Evolutionary conservation across 495 filamentous ascomycete genomes (phyloP).

Genomic region (Tetracladium setigerum): DNA sequence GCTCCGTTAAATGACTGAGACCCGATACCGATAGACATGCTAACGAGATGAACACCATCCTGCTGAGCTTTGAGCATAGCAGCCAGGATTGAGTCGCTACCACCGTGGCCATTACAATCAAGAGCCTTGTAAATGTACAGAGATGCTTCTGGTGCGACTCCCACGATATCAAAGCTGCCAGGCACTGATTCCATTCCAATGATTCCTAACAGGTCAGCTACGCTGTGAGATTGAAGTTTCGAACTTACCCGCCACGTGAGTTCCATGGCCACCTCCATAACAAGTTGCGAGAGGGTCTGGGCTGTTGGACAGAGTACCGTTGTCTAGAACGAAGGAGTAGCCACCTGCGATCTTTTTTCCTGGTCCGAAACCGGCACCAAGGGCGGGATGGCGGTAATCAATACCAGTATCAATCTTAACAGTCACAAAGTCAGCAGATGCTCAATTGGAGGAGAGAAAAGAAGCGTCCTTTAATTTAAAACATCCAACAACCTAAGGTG

Average conservation of each 20-base stretch:
- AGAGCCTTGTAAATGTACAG: slow-evolving; percentile 36
- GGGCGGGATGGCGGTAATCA: slow-evolving; percentile 40
- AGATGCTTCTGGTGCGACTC: slow-evolving; percentile 39
- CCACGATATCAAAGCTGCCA: slow-evolving; percentile 25
- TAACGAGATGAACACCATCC: slow-evolving; percentile 38
- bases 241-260: slow-evolving; percentile 28
- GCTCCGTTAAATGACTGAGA: slow-evolving; percentile 4
- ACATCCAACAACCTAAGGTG: too few relatives aligned
- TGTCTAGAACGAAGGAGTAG: slow-evolving; percentile 29
- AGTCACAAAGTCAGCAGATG: too few relatives aligned
- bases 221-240: background rate
- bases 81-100: slow-evolving; percentile 28
- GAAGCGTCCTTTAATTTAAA: too few relatives aligned
- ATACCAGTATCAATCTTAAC: slow-evolving; percentile 33
- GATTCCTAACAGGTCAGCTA: slow-evolving; percentile 15
- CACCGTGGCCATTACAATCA: slow-evolving; percentile 23
- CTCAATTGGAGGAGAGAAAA: too few relatives aligned
- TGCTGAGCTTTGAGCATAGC: slow-evolving; percentile 34
- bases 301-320: slow-evolving; percentile 8
- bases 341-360: slow-evolving; percentile 36
- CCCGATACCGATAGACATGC: slow-evolving; percentile 23
- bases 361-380: slow-evolving; percentile 38
- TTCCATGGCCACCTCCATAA: slow-evolving; percentile 34
- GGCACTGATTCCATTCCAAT: slow-evolving; percentile 26
- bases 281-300: slow-evolving; percentile 21